Evolutionary conservation across 352 stramenopile species (phyloP).

Genomic region (Discostella stelligera): DNA sequence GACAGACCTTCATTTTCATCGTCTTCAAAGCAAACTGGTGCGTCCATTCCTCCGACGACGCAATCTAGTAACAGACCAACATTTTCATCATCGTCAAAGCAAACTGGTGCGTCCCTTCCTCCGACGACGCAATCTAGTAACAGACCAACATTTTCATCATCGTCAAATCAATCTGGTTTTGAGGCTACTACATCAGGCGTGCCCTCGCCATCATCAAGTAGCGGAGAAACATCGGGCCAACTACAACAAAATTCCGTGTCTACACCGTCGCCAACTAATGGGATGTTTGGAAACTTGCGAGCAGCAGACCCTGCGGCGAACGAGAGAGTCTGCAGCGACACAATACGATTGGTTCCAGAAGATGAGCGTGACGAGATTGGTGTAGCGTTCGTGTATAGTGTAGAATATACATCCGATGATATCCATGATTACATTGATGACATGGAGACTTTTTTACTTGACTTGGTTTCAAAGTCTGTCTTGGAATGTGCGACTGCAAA

Average conservation of each 20-base stretch:
- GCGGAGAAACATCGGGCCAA: background rate
- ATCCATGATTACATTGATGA: constrained; percentile 25
- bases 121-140: no score
- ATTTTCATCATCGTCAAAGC: no score
- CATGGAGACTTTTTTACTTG: constrained; percentile 31
- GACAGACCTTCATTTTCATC: no score
- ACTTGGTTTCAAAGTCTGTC: constrained; percentile 31
- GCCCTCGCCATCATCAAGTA: background rate
- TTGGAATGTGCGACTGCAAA: constrained; percentile 17
- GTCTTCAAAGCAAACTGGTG: no score
- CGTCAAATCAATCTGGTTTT: background rate
- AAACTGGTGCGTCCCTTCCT: no score
- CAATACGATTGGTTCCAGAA: background rate
- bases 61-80: no score
- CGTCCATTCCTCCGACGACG: no score
- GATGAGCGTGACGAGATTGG: constrained; percentile 20
- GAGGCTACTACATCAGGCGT: background rate
- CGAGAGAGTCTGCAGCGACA: constrained; percentile 21
- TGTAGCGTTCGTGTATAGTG: constrained; percentile 29
- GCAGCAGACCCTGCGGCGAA: constrained; percentile 8
- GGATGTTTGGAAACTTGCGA: constrained; percentile 10
- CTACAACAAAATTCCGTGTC: background rate
- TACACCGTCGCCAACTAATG: constrained; percentile 6
- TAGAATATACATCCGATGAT: constrained; percentile 22
- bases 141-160: background rate